These are phyloP conservation scores for Naganishia liquefaciens DNA, from an alignment of 1,284 basidiomycete species.

Conservation along the genomic window DNA sequence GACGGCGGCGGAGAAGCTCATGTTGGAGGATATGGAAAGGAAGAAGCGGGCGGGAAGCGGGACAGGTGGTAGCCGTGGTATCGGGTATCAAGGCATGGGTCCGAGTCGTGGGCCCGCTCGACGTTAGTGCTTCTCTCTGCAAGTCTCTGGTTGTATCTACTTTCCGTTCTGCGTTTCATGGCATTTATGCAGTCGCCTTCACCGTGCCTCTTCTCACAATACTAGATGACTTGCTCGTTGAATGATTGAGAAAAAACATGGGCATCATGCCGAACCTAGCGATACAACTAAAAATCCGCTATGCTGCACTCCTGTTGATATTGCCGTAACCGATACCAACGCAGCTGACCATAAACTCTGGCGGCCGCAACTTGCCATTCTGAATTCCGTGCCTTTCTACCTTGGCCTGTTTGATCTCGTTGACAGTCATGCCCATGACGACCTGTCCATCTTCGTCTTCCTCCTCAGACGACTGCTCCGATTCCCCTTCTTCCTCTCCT, in stretches of 20 bases:
- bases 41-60: conserved; percentile 67
- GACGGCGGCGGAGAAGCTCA: conserved; percentile 79
- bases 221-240: too few relatives aligned
- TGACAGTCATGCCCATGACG: conserved; percentile 32
- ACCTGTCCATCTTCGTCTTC: conserved; percentile 26
- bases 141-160: background rate
- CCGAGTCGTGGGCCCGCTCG: conserved; percentile 31
- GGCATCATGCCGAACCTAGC: too few relatives aligned
- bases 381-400: conserved; percentile 24
- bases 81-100: conserved; percentile 34
- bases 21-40: conserved; percentile 81
- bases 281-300: conserved; percentile 23
- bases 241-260: too few relatives aligned
- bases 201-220: too few relatives aligned
- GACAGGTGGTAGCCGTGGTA: conserved; percentile 30
- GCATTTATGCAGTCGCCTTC: too few relatives aligned
- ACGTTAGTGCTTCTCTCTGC: background rate
- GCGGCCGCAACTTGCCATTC: conserved; percentile 33
- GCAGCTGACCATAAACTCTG: conserved; percentile 53
- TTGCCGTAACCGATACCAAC: conserved; percentile 57
- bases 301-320: conserved; percentile 56
- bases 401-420: conserved; percentile 35
- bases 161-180: background rate
- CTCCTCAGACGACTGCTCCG: conserved; percentile 33
- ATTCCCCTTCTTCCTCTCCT: conserved; percentile 29